phyloP scores from a whole-genome alignment of 352 stramenopile genomes.

The Phytophthora colocasiae region DNA sequence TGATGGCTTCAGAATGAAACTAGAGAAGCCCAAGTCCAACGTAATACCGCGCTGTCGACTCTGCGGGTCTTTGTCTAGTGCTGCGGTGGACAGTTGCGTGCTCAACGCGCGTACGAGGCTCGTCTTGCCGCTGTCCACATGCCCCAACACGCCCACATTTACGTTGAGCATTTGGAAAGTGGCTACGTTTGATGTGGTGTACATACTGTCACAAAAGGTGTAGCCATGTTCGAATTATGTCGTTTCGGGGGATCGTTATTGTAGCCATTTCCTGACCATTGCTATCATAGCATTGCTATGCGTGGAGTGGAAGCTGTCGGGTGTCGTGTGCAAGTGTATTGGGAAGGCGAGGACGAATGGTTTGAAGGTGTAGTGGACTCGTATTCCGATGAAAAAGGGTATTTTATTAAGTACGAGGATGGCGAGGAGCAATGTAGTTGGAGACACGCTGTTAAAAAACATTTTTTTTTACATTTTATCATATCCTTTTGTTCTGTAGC shows the following conservation, averaged over 20 bases:
- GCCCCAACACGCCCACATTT: constrained; percentile 98
- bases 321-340: constrained; percentile 69
- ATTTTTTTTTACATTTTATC: constrained; percentile 1
- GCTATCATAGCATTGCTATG: background rate
- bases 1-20: constrained; percentile 84
- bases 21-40: constrained; percentile 98
- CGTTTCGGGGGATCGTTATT: background rate
- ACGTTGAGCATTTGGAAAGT: constrained; percentile 79
- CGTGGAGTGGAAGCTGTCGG: constrained; percentile 39
- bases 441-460: background rate
- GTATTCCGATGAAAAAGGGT: constrained; percentile 45
- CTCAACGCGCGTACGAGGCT: constrained; percentile 96
- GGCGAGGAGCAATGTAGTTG: constrained; percentile 71
- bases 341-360: constrained; percentile 71
- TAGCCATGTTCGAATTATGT: background rate
- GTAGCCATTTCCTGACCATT: constrained; percentile 16
- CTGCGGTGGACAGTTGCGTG: constrained; percentile 97
- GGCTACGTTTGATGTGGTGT: background rate
- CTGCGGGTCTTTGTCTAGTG: constrained; percentile 98
- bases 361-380: constrained; percentile 63
- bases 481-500: constrained; percentile 6
- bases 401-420: constrained; percentile 78
- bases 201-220: background rate
- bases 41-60: constrained; percentile 97
- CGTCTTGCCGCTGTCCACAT: constrained; percentile 99